Evolutionary conservation across 441 rosid species (phyloP).

Genomic region (Eutrema salsugineum): DNA sequence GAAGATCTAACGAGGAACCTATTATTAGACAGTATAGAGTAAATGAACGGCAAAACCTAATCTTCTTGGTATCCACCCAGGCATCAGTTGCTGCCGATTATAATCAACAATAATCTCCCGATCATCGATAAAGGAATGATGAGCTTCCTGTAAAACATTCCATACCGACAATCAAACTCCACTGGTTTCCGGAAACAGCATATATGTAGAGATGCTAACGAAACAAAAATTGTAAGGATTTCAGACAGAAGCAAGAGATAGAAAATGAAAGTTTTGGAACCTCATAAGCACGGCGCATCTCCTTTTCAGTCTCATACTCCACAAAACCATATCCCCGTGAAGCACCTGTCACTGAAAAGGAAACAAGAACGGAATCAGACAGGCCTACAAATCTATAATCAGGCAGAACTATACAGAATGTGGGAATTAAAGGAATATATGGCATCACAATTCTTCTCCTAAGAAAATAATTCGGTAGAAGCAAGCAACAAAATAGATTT

Average conservation of each 20-base stretch:
- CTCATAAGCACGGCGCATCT: constrained; percentile 82
- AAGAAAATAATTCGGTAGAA: neutral
- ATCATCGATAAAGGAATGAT: constrained; percentile 73
- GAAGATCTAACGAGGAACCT: neutral
- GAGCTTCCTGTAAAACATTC: constrained; percentile 55
- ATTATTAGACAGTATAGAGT: constrained; percentile 7
- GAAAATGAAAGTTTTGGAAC: constrained; percentile 24
- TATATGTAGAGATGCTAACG: neutral
- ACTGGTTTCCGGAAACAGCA: neutral
- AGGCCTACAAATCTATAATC: no score
- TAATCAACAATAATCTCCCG: constrained; percentile 84
- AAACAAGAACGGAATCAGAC: neutral
- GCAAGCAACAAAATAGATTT: neutral
- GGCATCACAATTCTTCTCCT: neutral
- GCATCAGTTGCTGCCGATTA: constrained; percentile 81
- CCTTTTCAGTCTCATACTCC: constrained; percentile 72
- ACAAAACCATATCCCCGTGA: constrained; percentile 88
- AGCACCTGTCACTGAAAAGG: constrained; percentile 73
- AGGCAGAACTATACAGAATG: neutral
- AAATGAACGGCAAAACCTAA: constrained; percentile 52
- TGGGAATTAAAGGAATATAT: neutral
- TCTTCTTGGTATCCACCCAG: constrained; percentile 98
- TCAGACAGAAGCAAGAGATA: constrained; percentile 4
- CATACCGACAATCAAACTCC: neutral
- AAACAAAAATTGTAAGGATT: neutral